Conservation (phyloP, 1,284 basidiomycete species). For the Ganoderma multipileum region DNA sequence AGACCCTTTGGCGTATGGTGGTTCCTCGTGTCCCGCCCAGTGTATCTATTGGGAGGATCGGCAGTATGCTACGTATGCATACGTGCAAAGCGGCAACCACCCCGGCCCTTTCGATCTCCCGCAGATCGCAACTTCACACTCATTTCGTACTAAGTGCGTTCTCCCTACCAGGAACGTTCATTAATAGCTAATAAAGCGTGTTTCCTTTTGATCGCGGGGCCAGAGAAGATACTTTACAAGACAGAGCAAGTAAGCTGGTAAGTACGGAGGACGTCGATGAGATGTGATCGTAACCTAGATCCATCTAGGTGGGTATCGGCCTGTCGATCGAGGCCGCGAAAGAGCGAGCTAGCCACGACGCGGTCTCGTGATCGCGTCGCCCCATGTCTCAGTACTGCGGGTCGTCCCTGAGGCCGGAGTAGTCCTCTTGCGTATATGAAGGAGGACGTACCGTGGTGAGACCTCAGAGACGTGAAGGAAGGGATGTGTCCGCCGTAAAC, state of each 20-base stretch:
- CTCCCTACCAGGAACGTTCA: background rate
- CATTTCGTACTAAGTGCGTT: background rate
- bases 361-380: conserved; percentile 2
- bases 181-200: background rate
- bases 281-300: background rate
- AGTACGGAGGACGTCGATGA: background rate
- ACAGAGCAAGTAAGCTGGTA: background rate
- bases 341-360: background rate
- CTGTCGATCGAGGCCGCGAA: background rate
- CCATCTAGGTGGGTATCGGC: background rate
- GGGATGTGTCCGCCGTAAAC: background rate
- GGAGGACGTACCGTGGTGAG: background rate
- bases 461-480: background rate
- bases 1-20: no score
- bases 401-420: no score
- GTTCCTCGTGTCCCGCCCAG: no score
- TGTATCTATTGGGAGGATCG: no score
- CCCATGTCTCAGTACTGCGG: background rate
- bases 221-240: background rate
- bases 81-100: background rate
- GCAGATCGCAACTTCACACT: background rate
- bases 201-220: background rate
- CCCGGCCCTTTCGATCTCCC: background rate
- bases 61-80: no score
- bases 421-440: no score